Conservation (phyloP, 2,329 filamentous ascomycete species). For the Penicillium sp. region DNA sequence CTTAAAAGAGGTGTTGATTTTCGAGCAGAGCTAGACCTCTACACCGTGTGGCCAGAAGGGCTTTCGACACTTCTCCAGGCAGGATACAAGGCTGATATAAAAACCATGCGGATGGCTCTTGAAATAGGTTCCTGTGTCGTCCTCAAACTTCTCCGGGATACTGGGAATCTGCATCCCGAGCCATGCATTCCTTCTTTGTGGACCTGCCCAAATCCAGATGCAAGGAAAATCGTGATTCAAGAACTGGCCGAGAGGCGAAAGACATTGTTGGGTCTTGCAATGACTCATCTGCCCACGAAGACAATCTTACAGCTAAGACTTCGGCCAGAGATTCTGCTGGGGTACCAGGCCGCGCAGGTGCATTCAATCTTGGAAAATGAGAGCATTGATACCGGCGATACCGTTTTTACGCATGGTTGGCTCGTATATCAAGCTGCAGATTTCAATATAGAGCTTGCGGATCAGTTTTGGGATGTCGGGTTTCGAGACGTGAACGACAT, state of each 20-base stretch:
- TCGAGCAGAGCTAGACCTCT: too few species aligned
- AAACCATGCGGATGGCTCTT: too few species aligned
- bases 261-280: not conserved
- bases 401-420: not conserved
- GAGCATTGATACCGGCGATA: not conserved
- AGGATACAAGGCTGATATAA: too few species aligned
- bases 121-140: too few species aligned
- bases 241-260: not conserved
- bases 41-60: too few species aligned
- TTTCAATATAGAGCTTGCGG: not conserved
- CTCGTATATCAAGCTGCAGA: not conserved
- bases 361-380: not conserved
- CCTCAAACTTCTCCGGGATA: not conserved
- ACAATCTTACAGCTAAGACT: not conserved
- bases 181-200: not conserved
- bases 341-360: not conserved
- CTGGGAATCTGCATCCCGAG: not conserved
- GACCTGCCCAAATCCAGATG: not conserved
- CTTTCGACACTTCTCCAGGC: too few species aligned
- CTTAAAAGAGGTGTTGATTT: too few species aligned
- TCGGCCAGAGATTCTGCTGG: not conserved
- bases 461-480: not conserved
- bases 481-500: not conserved
- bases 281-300: not conserved
- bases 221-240: not conserved